Evolutionary conservation across 495 filamentous ascomycete species (phyloP), one percentile per base, ranked within the genome.

Genomic region (Trichoderma orchidacearum): DNA sequence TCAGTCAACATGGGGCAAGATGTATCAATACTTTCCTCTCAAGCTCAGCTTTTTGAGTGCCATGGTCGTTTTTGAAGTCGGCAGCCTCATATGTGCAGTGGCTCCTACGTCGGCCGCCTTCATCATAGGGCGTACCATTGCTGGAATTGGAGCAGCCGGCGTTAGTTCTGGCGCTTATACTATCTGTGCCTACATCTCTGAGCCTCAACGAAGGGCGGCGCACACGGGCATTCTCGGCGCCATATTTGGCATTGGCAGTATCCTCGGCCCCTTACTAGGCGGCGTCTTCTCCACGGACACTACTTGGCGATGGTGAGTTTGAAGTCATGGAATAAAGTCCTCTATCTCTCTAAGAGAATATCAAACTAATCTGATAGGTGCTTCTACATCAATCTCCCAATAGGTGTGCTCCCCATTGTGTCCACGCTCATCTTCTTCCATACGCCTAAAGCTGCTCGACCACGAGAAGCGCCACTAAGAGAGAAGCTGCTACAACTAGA

Each of bases 221-320:
- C 50, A 64, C 4, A 66, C 70, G 9, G 72, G 66, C 5, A 60
- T 72, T 17, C 67, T 74, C 61, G 70, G 68, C 45, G 60, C 72
- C 36, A 56, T 64, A 12, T 77, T 74, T 5, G 81, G 80, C 35
- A 70, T 85, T 15, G 58, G 60, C 1, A 60, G 63, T 28, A 68
- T 78, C 0, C 34, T 69, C 7, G 80, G 80, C 1, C 80, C 80
- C 3, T 38, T 81, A 5, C 45, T 83, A 8, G 80, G 80, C 17
- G 82, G 82, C 32, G 78, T 72, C 0, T 80, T 85, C 51, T 83
- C 82, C 6, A 38, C 58, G 8, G 56, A 57, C 15, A 25, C 54
- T 58, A 54, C 72, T 59, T 72, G 64, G 74, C 27, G 75, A 68
- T 63, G 54, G 63, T 75, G 8, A 79, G 79, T 48, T 21, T 8